These are phyloP conservation scores for Tetrahymena malaccensis DNA, from an alignment of 73 alveolate genomes.

Conservation along the genomic window DNA sequence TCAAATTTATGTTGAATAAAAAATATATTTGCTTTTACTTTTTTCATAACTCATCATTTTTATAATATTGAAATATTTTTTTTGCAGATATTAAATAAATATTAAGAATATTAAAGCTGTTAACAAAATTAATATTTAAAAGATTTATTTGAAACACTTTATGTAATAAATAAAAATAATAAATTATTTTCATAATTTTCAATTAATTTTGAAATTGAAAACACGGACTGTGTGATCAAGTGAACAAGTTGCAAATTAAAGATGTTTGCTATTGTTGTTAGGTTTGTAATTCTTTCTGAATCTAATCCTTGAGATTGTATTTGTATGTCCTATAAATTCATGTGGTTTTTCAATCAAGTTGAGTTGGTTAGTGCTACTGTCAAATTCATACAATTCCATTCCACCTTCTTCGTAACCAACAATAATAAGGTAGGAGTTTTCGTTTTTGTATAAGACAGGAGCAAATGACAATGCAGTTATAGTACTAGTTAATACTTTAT, in stretches of 20 bases:
- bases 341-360: neutral
- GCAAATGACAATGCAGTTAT: constrained; percentile 20
- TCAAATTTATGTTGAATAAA: too few relatives aligned
- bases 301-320: neutral
- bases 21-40: too few relatives aligned
- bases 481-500: neutral
- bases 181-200: neutral
- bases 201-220: neutral
- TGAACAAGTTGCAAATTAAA: constrained; percentile 19
- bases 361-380: neutral
- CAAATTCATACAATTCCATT: constrained; percentile 2
- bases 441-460: neutral
- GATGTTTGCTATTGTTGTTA: neutral
- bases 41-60: too few relatives aligned
- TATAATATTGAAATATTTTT: too few relatives aligned
- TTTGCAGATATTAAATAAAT: too few relatives aligned
- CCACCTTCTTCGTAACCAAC: constrained; percentile 24
- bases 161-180: neutral
- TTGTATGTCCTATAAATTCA: constrained; percentile 7
- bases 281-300: constrained; percentile 2
- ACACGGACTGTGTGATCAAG: constrained; percentile 42
- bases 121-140: too few relatives aligned
- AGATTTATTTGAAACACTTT: neutral
- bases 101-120: too few relatives aligned
- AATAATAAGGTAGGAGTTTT: neutral